Evolutionary conservation across 2,329 filamentous ascomycete species (phyloP), one percentile per base, ranked within the genome.

Genomic region (Penicillium sclerotigenum): DNA sequence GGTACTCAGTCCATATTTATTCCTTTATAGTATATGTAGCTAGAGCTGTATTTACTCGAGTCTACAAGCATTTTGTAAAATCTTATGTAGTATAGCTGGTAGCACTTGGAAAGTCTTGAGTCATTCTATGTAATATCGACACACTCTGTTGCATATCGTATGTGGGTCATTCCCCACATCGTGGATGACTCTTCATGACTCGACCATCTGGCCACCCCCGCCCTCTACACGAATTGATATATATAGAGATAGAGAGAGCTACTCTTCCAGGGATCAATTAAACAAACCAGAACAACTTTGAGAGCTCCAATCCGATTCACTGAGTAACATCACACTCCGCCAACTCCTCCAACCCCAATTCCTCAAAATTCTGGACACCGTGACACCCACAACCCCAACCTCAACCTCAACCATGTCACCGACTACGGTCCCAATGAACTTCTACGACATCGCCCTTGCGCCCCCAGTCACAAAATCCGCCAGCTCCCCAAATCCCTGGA

Each of bases 401-500:
- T 29, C n/a, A 28, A 6, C 26, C 28, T 22, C 28, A 31, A 45
- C 42, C 8, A 16, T 20, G 18, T 31, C 42, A 22, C 28, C n/a
- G 11, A 16, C 42, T 10, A 45, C 18, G 13, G 3, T n/a, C 28
- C 18, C 18, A 31, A 45, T 45, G 28, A 45, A 26, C 61, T 75
- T 80, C 66, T 81, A 81, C 65, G 80, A 81, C 70, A 79, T 81
- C 58, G 73, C 75, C 40, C 75, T 75, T 5, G 54, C 57, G 1
- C 64, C 67, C 8, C 74, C 73, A 8, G 47, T 64, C 6, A 57
- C 70, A 26, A 64, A 71, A 20, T 71, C 22, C 26, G 56, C 56
- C 61, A 64, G 72, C 62, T 74, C 77, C n/a, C 76, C 79, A 4
- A 83, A 83, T 58, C 79, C 79, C 16, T 81, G 75, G 72, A 83